phyloP scores from a whole-genome alignment of 2,329 filamentous ascomycete genomes.

The Trichoderma gracile region DNA sequence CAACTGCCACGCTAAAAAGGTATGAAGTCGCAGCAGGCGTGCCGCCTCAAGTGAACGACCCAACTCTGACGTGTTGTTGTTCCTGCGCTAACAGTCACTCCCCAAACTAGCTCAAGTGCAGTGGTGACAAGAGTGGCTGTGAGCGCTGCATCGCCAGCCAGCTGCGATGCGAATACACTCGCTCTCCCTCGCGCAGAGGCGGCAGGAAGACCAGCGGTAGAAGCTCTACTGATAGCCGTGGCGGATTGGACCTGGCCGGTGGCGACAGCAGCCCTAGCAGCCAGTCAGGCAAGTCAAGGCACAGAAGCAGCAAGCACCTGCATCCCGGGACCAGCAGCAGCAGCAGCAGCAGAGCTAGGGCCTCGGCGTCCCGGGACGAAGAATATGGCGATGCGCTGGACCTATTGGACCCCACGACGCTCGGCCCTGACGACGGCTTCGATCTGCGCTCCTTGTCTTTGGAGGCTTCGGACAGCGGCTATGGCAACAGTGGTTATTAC shows the following conservation, averaged over 20 bases:
- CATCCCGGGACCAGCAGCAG: neutral
- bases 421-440: constrained; percentile 38
- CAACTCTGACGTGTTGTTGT: neutral
- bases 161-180: constrained; percentile 41
- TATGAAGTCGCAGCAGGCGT: constrained; percentile 26
- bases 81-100: constrained; percentile 5
- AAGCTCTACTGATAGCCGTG: constrained; percentile 27
- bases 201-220: constrained; percentile 33
- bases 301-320: constrained; percentile 16
- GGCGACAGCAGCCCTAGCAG: constrained; percentile 24
- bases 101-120: constrained; percentile 39
- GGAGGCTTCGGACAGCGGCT: neutral
- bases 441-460: constrained; percentile 29
- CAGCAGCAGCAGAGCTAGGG: constrained; percentile 6
- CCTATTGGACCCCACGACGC: constrained; percentile 35
- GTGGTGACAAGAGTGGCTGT: constrained; percentile 42
- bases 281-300: constrained; percentile 15
- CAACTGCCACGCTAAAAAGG: constrained; percentile 45
- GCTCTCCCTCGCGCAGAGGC: constrained; percentile 38
- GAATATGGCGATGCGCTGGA: constrained; percentile 26
- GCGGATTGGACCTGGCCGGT: constrained; percentile 8
- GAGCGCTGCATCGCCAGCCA: constrained; percentile 38
- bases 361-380: neutral
- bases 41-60: neutral
- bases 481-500: constrained; percentile 13